Evolutionary conservation across 1,139 yeast species (phyloP), one percentile per base, ranked within the genome.

Genomic region (Blastobotrys arbuscula): DNA sequence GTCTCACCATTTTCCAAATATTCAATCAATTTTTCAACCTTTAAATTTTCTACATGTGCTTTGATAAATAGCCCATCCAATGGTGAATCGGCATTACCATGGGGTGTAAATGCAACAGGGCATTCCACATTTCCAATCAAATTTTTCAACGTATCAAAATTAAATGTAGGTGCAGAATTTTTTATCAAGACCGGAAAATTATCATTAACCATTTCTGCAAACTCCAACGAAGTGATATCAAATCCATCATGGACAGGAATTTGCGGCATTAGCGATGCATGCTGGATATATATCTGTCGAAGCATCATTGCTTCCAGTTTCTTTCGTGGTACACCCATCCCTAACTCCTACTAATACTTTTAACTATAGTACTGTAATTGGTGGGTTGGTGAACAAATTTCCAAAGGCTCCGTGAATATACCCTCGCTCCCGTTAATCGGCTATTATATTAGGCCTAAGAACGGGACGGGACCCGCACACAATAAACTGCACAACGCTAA

Each of bases 1-100:
- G 43, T 30, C 10, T 37, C 39, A 10, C 24, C 31, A 15, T 34
- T 33, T 34, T 30, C 49, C 36, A 39, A 46, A 24, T 59, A 35
- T 15, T 55, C 53, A 3, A 68, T 42, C 33, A 69, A 57, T 38
- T 59, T 53, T 4, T 45, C 19, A 20, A 65, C 61, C 1, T 62
- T 51, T 58, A 63, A 55, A 2, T 50, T 49, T 6, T 51, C 47
- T 3, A 59, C 48, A 44, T 58, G 57, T 1, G 73, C 73, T 51
- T 67, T 61, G 20, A 66, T 67, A 53, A 69, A 63, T 26, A 55
- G 45, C 18, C 59, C 64, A n/a, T 52, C 48, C 5, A 64, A 50
- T 1, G 72, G 72, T 6, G 72, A 56, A 45, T 69, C 73, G 1
- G 73, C 73, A 44, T 66, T 63, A 4, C 73, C 73, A 19, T 53